phyloP scores from a whole-genome alignment of 2,329 filamentous ascomycete species.

The Colletotrichum graminicola region DNA sequence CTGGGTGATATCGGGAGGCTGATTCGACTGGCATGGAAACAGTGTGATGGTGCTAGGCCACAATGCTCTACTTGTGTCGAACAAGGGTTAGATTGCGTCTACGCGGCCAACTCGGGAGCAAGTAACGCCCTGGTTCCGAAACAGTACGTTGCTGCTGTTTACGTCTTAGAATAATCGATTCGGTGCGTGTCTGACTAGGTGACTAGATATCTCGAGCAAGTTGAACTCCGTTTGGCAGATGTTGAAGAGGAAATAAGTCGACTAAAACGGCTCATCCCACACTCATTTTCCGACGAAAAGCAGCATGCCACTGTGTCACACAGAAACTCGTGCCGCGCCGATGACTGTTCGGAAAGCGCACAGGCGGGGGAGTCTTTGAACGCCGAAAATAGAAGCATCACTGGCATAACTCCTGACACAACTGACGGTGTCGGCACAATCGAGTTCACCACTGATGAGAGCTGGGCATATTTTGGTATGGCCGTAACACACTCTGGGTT shows the following conservation, averaged over 20 bases:
- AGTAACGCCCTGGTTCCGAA: slow-evolving; percentile 37
- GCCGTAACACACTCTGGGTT: neutral
- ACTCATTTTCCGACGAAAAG: slow-evolving; percentile 9
- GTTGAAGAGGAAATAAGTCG: slow-evolving; percentile 43
- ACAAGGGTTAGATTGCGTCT: slow-evolving; percentile 43
- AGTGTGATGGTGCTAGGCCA: slow-evolving; percentile 45
- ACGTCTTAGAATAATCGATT: neutral
- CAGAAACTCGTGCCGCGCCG: slow-evolving; percentile 2
- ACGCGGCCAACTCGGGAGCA: slow-evolving; percentile 39
- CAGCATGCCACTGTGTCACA: slow-evolving; percentile 9
- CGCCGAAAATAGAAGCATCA: slow-evolving; percentile 39
- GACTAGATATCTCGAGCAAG: slow-evolving; percentile 41
- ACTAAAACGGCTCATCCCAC: slow-evolving; percentile 35
- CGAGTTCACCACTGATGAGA: slow-evolving; percentile 43
- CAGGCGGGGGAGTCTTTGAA: slow-evolving; percentile 4
- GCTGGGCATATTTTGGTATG: slow-evolving; percentile 44
- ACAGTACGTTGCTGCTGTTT: slow-evolving; percentile 19
- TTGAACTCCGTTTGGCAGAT: slow-evolving; percentile 42
- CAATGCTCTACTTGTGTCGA: slow-evolving; percentile 43
- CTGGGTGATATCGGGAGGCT: neutral
- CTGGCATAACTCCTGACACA: slow-evolving; percentile 40
- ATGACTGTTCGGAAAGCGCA: slow-evolving; percentile 3
- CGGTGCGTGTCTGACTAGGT: neutral
- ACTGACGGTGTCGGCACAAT: slow-evolving; percentile 46
- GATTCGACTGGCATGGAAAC: neutral